Evolutionary conservation across 257 asterid genomes (phyloP).

Genomic region (Cynanchum wilfordii): DNA sequence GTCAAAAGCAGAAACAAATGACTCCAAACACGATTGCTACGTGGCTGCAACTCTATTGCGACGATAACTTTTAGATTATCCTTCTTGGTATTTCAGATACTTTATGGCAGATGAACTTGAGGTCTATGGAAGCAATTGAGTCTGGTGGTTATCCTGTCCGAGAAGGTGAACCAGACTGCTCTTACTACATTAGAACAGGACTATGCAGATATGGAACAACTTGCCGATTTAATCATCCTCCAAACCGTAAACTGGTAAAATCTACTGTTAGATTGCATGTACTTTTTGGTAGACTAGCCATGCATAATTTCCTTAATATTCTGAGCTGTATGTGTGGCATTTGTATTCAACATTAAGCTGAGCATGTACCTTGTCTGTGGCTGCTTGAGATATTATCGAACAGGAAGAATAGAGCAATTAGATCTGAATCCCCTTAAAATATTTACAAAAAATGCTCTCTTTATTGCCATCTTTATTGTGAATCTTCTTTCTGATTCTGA

Average conservation of each 20-base stretch:
- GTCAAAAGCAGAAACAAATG: background rate
- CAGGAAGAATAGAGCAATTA: background rate
- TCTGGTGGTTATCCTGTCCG: conserved; percentile 74
- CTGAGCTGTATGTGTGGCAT: too few species aligned
- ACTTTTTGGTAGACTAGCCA: conserved; percentile 1
- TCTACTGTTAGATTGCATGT: conserved; percentile 7
- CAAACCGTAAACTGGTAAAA: conserved; percentile 67
- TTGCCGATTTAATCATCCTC: conserved; percentile 89
- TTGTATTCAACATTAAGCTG: background rate
- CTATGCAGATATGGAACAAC: conserved; percentile 82
- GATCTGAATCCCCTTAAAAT: background rate
- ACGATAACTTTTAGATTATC: conserved; percentile 6
- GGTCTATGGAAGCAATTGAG: conserved; percentile 68
- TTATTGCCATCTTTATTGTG: background rate
- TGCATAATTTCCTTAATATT: background rate
- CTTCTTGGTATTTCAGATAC: conserved; percentile 41
- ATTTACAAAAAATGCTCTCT: background rate
- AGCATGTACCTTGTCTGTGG: background rate
- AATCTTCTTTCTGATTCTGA: background rate
- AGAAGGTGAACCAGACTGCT: conserved; percentile 84
- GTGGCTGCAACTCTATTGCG: background rate
- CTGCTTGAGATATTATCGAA: background rate
- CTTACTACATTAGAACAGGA: conserved; percentile 84
- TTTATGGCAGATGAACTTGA: conserved; percentile 65
- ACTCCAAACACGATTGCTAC: background rate